Evolutionary conservation across 192 early-diverging fungal species (phyloP).

Genomic region (Entomortierella chlamydospora): DNA sequence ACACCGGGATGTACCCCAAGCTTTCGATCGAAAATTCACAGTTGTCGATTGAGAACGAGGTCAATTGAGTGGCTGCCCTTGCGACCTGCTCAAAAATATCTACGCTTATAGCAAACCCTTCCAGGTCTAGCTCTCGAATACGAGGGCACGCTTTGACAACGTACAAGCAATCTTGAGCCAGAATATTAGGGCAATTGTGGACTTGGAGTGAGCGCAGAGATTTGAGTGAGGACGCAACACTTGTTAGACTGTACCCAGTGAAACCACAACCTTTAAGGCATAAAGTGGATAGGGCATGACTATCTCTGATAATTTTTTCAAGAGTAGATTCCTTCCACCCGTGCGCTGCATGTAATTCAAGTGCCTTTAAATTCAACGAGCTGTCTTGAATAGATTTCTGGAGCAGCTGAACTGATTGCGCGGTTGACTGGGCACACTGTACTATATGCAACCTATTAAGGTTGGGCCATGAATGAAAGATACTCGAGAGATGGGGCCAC

Average conservation of each 20-base stretch:
- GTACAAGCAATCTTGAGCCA: neutral
- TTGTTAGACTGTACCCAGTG: neutral
- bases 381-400: neutral
- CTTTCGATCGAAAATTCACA: neutral
- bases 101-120: neutral
- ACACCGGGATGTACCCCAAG: neutral
- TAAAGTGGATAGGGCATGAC: neutral
- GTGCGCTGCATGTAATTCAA: neutral
- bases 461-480: neutral
- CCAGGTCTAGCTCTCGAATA: neutral
- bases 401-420: neutral
- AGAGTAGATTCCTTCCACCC: neutral
- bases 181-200: neutral
- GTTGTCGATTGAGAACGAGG: neutral
- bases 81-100: neutral
- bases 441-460: slow-evolving; percentile 5
- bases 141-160: neutral
- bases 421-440: neutral
- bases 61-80: neutral
- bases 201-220: neutral
- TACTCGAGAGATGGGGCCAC: neutral
- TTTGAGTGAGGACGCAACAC: neutral
- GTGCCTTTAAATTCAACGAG: neutral
- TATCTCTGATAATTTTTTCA: neutral
- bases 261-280: neutral